phyloP scores from a whole-genome alignment of 2,329 filamentous ascomycete genomes.

The Teratosphaeriaceae sp. region DNA sequence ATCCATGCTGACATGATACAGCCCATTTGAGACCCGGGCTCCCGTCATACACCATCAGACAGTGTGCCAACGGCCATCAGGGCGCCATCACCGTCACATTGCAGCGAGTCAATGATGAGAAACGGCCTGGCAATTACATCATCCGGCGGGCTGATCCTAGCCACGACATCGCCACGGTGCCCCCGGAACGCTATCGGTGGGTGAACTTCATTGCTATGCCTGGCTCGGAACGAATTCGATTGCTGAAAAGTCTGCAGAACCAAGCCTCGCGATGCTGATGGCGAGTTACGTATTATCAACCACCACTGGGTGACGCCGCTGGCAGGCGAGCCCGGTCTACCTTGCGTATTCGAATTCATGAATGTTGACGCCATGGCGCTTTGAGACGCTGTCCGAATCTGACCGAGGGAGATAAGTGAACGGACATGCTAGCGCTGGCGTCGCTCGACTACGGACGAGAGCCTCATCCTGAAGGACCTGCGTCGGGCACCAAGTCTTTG shows the following conservation, averaged over 20 bases:
- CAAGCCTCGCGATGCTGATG: neutral
- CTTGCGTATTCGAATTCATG: neutral
- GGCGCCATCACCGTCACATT: neutral
- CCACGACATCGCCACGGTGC: neutral
- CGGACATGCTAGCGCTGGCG: too few species aligned
- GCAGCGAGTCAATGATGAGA: neutral
- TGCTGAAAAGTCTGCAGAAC: neutral
- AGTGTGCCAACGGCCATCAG: neutral
- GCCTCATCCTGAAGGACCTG: too few species aligned
- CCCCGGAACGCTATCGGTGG: neutral
- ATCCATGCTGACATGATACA: neutral
- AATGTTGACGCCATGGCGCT: neutral
- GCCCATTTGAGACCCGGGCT: neutral
- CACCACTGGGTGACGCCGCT: neutral
- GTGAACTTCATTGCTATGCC: neutral
- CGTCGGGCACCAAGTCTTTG: too few species aligned
- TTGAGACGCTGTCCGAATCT: neutral
- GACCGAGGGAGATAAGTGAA: neutral
- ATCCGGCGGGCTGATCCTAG: neutral
- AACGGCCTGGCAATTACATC: neutral
- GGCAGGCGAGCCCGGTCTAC: neutral
- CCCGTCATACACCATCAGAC: neutral
- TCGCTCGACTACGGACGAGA: too few species aligned
- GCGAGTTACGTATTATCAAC: neutral
- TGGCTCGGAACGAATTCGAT: too few species aligned